Percentiles rank a stretch among this genome's conserved stretches.
phyloP scores from a whole-genome alignment of 2,329 filamentous ascomycete species.

The Monilinia laxa region DNA sequence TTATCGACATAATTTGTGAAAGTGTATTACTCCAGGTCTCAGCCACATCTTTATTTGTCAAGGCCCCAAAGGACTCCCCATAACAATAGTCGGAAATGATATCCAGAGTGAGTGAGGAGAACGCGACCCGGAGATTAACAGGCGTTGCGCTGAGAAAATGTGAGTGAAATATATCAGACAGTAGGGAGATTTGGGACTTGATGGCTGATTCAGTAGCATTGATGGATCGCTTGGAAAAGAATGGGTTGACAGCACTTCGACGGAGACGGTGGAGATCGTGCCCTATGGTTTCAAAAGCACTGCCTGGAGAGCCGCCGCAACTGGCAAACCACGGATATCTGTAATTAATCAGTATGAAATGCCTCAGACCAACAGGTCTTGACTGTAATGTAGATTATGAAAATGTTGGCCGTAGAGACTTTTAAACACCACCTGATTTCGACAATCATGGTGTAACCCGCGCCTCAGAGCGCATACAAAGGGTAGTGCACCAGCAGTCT shows the following conservation, averaged over 20 bases:
- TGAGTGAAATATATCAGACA: slow-evolving; percentile 22
- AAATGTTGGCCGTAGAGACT: neutral
- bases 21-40: slow-evolving; percentile 17
- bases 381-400: too few relatives aligned
- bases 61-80: slow-evolving; percentile 27
- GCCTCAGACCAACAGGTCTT: neutral
- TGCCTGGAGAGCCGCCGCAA: slow-evolving; percentile 7
- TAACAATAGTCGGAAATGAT: slow-evolving; percentile 37
- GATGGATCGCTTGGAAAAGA: slow-evolving; percentile 31
- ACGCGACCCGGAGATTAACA: slow-evolving; percentile 12
- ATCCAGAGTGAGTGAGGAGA: slow-evolving; percentile 30
- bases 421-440: neutral
- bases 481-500: neutral
- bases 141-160: slow-evolving; percentile 21
- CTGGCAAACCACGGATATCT: slow-evolving; percentile 15
- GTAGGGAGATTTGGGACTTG: slow-evolving; percentile 26
- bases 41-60: slow-evolving; percentile 24
- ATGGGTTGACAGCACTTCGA: slow-evolving; percentile 30
- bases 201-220: slow-evolving; percentile 30
- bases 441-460: neutral
- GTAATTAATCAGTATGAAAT: neutral
- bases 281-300: slow-evolving; percentile 19
- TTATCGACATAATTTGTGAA: slow-evolving; percentile 4
- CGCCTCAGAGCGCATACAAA: too few relatives aligned
- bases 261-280: slow-evolving; percentile 32